phyloP scores from a whole-genome alignment of 2,329 filamentous ascomycete genomes.

The Exophiala spinifera region DNA sequence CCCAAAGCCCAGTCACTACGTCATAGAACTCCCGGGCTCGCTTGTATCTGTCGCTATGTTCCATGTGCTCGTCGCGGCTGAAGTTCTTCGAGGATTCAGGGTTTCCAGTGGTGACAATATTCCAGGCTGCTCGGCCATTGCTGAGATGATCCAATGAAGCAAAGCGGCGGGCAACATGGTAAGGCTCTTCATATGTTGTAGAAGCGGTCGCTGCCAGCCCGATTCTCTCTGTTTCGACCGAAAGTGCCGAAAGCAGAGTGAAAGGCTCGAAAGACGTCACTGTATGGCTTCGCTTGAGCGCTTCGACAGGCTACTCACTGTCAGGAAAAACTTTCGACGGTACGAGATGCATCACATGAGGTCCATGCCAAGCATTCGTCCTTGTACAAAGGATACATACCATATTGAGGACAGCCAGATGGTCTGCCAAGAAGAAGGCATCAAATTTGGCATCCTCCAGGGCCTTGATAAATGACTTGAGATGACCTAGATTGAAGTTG shows the following conservation, averaged over 20 bases:
- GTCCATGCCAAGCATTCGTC: no score
- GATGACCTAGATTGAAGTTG: conserved; percentile 56
- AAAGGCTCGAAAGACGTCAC: conserved; percentile 58
- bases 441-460: conserved; percentile 55
- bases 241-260: conserved; percentile 51
- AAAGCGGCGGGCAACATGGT: conserved; percentile 54
- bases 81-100: conserved; percentile 55
- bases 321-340: no score
- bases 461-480: conserved; percentile 54
- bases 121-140: conserved; percentile 52
- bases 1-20: conserved; percentile 53
- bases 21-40: conserved; percentile 54
- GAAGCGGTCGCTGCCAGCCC: conserved; percentile 55
- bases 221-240: conserved; percentile 49
- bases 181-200: conserved; percentile 55
- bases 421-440: conserved; percentile 57
- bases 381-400: no score
- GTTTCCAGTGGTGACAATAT: conserved; percentile 54
- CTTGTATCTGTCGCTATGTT: conserved; percentile 51
- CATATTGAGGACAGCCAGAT: conserved; percentile 54
- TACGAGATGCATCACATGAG: no score
- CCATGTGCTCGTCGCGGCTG: conserved; percentile 49
- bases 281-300: conserved; percentile 56
- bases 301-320: conserved; percentile 46
- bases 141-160: conserved; percentile 54